Evolutionary conservation across 2,329 filamentous ascomycete genomes (phyloP), one percentile per base, ranked within the genome.

Genomic region (Ceratocystis variospora): DNA sequence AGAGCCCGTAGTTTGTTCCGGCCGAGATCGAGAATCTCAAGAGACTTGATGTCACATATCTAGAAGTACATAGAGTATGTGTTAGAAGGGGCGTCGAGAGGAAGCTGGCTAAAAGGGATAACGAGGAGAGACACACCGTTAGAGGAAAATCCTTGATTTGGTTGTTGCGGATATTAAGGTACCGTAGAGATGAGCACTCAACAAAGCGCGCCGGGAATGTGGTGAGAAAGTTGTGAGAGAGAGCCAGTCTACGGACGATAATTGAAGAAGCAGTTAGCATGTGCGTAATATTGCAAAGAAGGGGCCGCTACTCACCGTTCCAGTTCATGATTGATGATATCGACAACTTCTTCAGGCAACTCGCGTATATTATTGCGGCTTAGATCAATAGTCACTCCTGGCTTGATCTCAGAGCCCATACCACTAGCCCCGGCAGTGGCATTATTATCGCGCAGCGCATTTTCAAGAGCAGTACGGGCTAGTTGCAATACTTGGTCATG

Each of bases 1-100:
- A 97, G 81, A 8, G 83, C 79, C 61, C 83, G 83, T 68, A 97
- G 85, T 74, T 88, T 90, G 74, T 97, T 97, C 71, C 89, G 85
- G 74, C 91, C 92, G 65, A 97, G 81, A 76, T 97, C 93, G 68
- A 97, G 83, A 68, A 96, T 96, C 76, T 97, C 92, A 66, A 97
- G 83, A 44, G 90, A 88, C 64, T 84, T 87, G 69, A 97, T 81
- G 74, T 91, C 86, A 74, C 93, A 92, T 67, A 97, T 83, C 91
- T 96, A 73, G 25, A 46, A 65, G 31, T 44, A 15, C 10, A 41
- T 41, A 33, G 37, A 65, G 50, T n/a, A n/a, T 15, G 19, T 59
- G 31, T 31, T 31, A 59, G 65, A 59, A 19, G n/a, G 46, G 37
- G 19, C 2, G 25, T 45, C 10, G 22, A 28, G 41, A 44, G 33